Evolutionary conservation across 352 stramenopile genomes (phyloP).

Genomic region (Pythium folliculosum): DNA sequence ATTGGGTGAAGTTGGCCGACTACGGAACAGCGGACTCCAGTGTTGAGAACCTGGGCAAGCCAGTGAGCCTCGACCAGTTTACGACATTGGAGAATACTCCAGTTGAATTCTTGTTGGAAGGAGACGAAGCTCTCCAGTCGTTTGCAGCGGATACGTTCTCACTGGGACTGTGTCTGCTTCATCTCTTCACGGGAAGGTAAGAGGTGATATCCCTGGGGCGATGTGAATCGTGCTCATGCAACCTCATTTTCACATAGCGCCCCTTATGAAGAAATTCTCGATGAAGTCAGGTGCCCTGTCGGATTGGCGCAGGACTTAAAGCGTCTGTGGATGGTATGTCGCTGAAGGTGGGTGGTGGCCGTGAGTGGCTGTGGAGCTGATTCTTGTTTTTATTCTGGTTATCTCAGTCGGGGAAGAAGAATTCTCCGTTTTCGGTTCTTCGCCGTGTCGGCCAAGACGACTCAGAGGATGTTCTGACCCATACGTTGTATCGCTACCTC

Average conservation of each 20-base stretch:
- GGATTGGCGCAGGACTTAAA: conserved; percentile 83
- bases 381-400: not conserved
- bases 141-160: conserved; percentile 96
- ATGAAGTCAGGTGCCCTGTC: conserved; percentile 90
- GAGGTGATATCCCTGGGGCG: too few species aligned
- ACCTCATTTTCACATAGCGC: conserved; percentile 38
- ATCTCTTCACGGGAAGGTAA: conserved; percentile 96
- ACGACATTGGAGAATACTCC: conserved; percentile 98
- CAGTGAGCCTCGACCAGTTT: conserved; percentile 94
- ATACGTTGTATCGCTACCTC: conserved; percentile 96
- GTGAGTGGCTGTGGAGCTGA: not conserved
- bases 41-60: conserved; percentile 82
- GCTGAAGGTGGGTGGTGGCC: not conserved
- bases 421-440: conserved; percentile 68
- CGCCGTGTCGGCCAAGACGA: conserved; percentile 57
- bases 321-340: conserved; percentile 85
- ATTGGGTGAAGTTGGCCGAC: conserved; percentile 97
- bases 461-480: conserved; percentile 87
- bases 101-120: conserved; percentile 94
- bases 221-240: not conserved
- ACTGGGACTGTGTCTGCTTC: conserved; percentile 94
- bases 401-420: conserved; percentile 44
- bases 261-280: conserved; percentile 98
- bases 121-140: conserved; percentile 87
- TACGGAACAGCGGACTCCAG: conserved; percentile 96